Evolutionary conservation across 108 stramenopile species (phyloP), one percentile per base, ranked within the genome.

Genomic region (Cylindrotheca closterium): DNA sequence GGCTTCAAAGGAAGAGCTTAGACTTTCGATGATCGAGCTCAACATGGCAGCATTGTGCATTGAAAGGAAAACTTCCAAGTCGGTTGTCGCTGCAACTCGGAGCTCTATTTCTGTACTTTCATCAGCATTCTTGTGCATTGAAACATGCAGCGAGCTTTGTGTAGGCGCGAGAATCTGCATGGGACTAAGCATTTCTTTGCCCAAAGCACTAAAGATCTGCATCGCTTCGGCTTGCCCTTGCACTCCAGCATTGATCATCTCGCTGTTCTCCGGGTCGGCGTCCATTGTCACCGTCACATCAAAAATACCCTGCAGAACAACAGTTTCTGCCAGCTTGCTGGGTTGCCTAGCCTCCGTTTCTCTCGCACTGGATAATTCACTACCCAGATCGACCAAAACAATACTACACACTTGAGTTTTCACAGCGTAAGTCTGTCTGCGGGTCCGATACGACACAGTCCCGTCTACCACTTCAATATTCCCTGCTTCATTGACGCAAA

Each of bases 11-110:
- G 78, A 74, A 52, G 79, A 86, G 25, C 63, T 59, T 5, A 91
- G 60, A 30, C 87, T 84, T 5, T 79, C 58, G 1, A 77, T 49
- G 24, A 94, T 84, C 7, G 89, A 80, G 55, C 79, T 79, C 42
- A 85, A 59, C 32, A 94, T 68, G 18, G 92, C 88, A 51, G 75
- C 61, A 63, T 94, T 89, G 61, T 86, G 87, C 83, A 91, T 89
- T 8, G 92, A 94, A 1, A 94, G 23, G 2, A 63, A 78, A 26
- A 87, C 49, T 42, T 89, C 80, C 21, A 91, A 63, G 25, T 77
- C 70, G 10, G 87, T 73, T 48, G 86, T 47, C 0, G 89, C 79
- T 17, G 87, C 88, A 48, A 77, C 78, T 53, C 87, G 76, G n/a
- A 91, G 25, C 33, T 89, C 86, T 15, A 81, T 78, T 30, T 65